These are phyloP conservation scores for Rubroshorea leprosula DNA, from an alignment of 345 rosid genomes.

Conservation along the genomic window DNA sequence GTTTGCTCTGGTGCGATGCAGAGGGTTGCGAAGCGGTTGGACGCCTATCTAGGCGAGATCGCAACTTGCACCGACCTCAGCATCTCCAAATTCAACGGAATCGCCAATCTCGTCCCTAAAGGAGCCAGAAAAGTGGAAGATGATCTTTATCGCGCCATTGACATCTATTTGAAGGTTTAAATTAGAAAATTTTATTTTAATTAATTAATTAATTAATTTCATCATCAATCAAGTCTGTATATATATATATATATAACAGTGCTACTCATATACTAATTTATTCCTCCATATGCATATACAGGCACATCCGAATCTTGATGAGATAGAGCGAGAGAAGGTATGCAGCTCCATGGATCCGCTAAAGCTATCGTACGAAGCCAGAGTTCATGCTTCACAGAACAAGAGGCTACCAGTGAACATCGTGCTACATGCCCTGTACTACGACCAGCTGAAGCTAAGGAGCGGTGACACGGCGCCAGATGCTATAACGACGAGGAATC, in stretches of 20 bases:
- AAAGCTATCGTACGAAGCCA: conserved; percentile 79
- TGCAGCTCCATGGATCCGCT: conserved; percentile 89
- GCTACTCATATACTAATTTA: no score
- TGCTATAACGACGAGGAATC: conserved; percentile 45
- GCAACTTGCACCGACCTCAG: conserved; percentile 49
- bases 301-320: conserved; percentile 83
- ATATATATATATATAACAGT: no score
- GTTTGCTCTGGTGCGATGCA: conserved; percentile 39
- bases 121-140: conserved; percentile 70
- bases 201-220: no score
- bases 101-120: conserved; percentile 70
- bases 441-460: conserved; percentile 81
- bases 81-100: conserved; percentile 81
- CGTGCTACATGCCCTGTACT: conserved; percentile 81
- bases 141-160: conserved; percentile 84
- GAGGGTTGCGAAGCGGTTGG: conserved; percentile 70
- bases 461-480: conserved; percentile 44
- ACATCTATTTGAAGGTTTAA: conserved; percentile 86
- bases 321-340: conserved; percentile 81
- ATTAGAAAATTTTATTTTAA: no score
- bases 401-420: conserved; percentile 84
- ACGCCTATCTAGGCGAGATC: conserved; percentile 71
- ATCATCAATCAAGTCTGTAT: no score
- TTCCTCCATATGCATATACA: conserved; percentile 14
- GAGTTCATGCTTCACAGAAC: conserved; percentile 97